Conservation (phyloP, 257 asterid genomes). For the Petrea volubilis region DNA sequence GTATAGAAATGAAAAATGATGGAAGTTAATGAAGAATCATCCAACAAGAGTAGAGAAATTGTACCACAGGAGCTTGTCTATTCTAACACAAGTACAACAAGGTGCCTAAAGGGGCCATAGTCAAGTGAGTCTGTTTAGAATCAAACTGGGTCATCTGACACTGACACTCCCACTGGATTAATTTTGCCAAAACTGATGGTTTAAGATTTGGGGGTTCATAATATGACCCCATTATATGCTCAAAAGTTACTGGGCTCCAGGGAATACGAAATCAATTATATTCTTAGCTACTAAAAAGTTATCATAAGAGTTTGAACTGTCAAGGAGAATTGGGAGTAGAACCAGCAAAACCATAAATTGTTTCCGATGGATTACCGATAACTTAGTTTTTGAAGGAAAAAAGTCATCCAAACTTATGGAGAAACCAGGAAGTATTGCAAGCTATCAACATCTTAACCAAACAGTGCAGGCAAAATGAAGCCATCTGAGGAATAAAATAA, state of each 20-base stretch:
- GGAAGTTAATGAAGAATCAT: not conserved
- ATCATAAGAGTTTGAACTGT: not conserved
- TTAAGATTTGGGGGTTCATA: not conserved
- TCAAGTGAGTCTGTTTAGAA: not conserved
- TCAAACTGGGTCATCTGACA: not conserved
- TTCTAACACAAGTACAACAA: not conserved
- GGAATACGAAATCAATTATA: not conserved
- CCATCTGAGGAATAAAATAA: slow-evolving; percentile 24
- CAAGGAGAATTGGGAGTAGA: not conserved
- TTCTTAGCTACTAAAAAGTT: not conserved
- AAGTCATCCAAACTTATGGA: slow-evolving; percentile 3
- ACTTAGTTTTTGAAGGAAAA: not conserved
- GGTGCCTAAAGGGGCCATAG: not conserved
- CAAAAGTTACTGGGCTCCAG: not conserved
- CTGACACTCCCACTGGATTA: too few relatives aligned
- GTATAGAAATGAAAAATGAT: not conserved
- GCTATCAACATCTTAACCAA: slow-evolving; percentile 16
- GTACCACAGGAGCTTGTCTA: not conserved
- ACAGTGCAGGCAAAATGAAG: slow-evolving; percentile 16
- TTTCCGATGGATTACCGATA: not conserved
- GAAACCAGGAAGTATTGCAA: not conserved
- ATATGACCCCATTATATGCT: not conserved
- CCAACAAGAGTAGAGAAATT: not conserved
- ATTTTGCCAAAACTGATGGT: not conserved
- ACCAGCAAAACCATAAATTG: not conserved